phyloP scores from a whole-genome alignment of 257 asterid species.

The Solanum chaucha region DNA sequence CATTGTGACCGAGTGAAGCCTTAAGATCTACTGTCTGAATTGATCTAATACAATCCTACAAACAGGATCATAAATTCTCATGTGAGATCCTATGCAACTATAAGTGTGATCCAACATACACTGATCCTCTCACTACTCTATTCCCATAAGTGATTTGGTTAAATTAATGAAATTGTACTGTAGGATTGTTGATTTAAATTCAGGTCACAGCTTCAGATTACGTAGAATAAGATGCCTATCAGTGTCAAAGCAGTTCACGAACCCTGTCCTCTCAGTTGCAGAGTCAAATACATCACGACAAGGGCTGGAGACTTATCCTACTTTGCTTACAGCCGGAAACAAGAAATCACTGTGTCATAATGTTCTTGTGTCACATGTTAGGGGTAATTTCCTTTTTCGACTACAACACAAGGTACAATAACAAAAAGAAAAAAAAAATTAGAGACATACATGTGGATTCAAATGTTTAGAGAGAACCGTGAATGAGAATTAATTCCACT shows the following conservation, averaged over 20 bases:
- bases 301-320: background rate
- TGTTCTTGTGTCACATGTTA: background rate
- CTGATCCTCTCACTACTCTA: background rate
- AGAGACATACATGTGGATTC: background rate
- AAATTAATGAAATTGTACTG: background rate
- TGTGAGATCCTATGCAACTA: background rate
- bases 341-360: background rate
- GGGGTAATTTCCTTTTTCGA: background rate
- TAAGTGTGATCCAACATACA: background rate
- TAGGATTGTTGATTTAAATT: background rate
- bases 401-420: background rate
- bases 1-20: background rate
- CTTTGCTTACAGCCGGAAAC: background rate
- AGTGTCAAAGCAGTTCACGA: background rate
- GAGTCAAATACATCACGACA: background rate
- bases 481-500: background rate
- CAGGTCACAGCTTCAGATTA: background rate
- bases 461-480: background rate
- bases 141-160: background rate
- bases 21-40: background rate
- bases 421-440: background rate
- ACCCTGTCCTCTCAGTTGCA: background rate
- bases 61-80: background rate
- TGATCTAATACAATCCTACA: background rate
- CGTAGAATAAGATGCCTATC: background rate